phyloP scores from a whole-genome alignment of 2,329 filamentous ascomycete species.

The Ophiostoma australiae region DNA sequence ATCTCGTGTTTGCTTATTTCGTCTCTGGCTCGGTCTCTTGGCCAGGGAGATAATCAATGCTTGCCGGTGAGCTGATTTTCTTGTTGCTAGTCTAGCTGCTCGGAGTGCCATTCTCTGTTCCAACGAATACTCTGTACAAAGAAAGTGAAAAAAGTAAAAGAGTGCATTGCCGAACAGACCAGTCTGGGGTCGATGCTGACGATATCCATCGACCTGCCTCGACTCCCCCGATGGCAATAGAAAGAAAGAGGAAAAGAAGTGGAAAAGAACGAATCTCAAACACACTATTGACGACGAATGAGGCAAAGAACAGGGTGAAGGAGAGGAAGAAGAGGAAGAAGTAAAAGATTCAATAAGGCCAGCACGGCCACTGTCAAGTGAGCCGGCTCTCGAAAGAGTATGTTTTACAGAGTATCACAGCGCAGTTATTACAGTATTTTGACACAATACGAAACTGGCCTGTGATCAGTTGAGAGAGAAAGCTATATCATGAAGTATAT shows the following conservation, averaged over 20 bases:
- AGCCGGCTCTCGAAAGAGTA: neutral
- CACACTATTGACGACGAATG: neutral
- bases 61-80: neutral
- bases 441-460: constrained; percentile 1
- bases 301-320: neutral
- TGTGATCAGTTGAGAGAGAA: neutral
- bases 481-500: neutral
- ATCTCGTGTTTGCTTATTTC: constrained; percentile 15
- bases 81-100: neutral
- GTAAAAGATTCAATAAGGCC: neutral
- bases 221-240: constrained; percentile 16
- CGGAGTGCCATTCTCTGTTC: neutral
- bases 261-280: constrained; percentile 9
- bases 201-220: neutral
- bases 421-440: neutral
- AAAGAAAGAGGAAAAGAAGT: constrained; percentile 14
- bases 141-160: neutral
- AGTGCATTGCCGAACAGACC: constrained; percentile 13
- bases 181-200: constrained; percentile 15
- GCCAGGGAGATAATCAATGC: constrained; percentile 2
- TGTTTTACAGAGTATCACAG: neutral
- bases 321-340: constrained; percentile 4
- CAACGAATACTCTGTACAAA: neutral
- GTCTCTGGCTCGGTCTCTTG: constrained; percentile 1
- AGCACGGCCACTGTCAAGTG: constrained; percentile 2